These are phyloP conservation scores for Salvia hispanica DNA, from an alignment of 257 asterid genomes.

Conservation along the genomic window DNA sequence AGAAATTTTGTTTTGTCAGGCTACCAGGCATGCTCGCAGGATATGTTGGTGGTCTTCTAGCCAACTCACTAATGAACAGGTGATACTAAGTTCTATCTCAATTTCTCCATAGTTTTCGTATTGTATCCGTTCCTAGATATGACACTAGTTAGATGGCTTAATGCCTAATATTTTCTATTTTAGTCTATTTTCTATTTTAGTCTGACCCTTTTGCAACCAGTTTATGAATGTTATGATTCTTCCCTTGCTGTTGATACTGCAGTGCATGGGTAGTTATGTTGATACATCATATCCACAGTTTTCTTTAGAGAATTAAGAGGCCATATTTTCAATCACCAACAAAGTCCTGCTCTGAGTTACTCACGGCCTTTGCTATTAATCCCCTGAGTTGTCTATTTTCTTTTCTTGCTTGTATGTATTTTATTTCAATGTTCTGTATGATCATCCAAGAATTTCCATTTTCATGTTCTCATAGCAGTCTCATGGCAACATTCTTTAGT, in stretches of 20 bases:
- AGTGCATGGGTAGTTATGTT: not conserved
- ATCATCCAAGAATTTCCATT: too few relatives aligned
- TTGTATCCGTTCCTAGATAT: not conserved
- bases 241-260: not conserved
- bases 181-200: too few relatives aligned
- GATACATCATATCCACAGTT: not conserved
- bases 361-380: not conserved
- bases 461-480: conserved; percentile 51
- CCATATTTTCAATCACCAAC: not conserved
- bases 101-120: conserved; percentile 9
- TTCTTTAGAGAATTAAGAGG: not conserved
- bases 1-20: conserved; percentile 54
- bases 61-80: conserved; percentile 98
- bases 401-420: not conserved
- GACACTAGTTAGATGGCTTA: too few relatives aligned
- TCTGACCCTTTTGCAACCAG: too few relatives aligned
- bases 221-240: too few relatives aligned
- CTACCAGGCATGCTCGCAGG: conserved; percentile 95
- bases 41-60: conserved; percentile 99
- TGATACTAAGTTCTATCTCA: conserved; percentile 12
- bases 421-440: not conserved
- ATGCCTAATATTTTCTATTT: too few relatives aligned
- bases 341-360: not conserved
- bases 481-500: conserved; percentile 88
- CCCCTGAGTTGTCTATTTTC: not conserved